Percentiles rank a stretch among this genome's conserved stretches.
Conservation (phyloP, 2,329 filamentous ascomycete genomes). For the Fusarium temperatum region DNA sequence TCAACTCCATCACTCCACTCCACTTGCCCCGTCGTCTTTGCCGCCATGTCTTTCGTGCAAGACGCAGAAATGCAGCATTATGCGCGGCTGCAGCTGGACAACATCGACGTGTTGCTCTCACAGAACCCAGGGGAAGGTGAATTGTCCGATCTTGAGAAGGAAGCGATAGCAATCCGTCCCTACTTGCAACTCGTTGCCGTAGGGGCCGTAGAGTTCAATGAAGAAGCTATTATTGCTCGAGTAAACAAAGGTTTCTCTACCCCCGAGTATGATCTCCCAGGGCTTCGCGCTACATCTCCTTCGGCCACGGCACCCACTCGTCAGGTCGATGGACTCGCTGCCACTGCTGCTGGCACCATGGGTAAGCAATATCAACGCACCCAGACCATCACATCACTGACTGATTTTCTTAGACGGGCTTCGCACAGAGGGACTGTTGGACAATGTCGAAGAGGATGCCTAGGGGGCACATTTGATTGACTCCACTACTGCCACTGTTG, state of each 20-base stretch:
- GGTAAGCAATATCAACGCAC: neutral
- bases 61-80: neutral
- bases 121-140: no score
- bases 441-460: neutral
- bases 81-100: neutral
- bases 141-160: rapidly evolving
- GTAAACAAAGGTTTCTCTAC: neutral
- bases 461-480: neutral
- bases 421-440: neutral
- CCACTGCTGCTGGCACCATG: neutral
- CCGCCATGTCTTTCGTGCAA: neutral
- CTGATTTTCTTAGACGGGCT: neutral
- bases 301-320: neutral
- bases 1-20: rapidly evolving
- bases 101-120: neutral
- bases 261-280: neutral
- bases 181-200: neutral
- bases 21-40: neutral
- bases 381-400: neutral
- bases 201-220: neutral
- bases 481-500: neutral
- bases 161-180: neutral
- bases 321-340: neutral
- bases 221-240: neutral
- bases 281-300: neutral